These are phyloP conservation scores for Cardiosporidium cionae DNA, from an alignment of 169 alveolate species.

Conservation along the genomic window DNA sequence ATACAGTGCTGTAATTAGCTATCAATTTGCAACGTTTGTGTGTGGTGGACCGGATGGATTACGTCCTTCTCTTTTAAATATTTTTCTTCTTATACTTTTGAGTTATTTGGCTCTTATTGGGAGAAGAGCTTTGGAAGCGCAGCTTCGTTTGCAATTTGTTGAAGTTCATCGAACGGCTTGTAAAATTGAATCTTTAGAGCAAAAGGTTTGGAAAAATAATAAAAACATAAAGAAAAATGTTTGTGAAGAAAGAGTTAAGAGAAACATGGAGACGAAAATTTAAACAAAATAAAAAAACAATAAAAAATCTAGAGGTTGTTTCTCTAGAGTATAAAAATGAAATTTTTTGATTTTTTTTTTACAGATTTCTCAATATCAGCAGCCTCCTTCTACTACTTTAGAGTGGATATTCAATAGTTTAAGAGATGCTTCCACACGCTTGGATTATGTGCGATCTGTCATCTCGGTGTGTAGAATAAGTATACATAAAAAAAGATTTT, in stretches of 20 bases:
- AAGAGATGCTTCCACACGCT: background rate
- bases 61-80: background rate
- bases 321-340: background rate
- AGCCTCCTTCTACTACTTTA: background rate
- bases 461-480: background rate
- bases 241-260: no score
- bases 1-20: background rate
- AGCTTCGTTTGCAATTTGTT: slow-evolving; percentile 1
- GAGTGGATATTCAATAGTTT: background rate
- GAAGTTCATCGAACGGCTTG: background rate
- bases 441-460: slow-evolving; percentile 3
- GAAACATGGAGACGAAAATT: background rate
- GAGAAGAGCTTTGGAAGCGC: slow-evolving; percentile 1
- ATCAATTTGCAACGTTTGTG: background rate
- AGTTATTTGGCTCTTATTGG: background rate
- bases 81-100: background rate
- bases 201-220: background rate
- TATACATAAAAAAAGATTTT: background rate
- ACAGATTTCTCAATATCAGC: background rate
- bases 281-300: background rate
- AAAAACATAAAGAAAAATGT: background rate
- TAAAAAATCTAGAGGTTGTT: background rate
- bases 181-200: background rate
- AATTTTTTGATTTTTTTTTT: background rate
- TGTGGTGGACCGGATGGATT: background rate